Conservation (phyloP, 202 grass and related monocot species). For the Zizania palustris region DNA sequence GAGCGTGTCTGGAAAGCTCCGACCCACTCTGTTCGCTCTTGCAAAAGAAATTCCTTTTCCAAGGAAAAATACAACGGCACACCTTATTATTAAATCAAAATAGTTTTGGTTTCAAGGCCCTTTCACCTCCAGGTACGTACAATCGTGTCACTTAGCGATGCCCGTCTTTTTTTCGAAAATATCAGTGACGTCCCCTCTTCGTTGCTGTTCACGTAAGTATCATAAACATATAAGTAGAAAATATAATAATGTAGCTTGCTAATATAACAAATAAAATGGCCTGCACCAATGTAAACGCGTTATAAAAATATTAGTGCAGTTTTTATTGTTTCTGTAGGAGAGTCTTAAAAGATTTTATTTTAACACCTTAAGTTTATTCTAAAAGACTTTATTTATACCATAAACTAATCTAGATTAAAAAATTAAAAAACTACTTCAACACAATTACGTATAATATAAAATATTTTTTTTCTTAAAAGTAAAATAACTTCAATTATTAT, state of each 20-base stretch:
- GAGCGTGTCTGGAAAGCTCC: slow-evolving; percentile 13
- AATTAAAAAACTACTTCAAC: too few species aligned
- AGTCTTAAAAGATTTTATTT: too few species aligned
- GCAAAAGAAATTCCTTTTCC: not conserved
- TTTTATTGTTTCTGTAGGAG: too few species aligned
- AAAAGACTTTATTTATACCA: too few species aligned
- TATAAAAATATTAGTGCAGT: too few species aligned
- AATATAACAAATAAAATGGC: not conserved
- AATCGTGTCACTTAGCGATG: too few species aligned
- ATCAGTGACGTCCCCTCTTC: not conserved
- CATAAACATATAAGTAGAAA: not conserved
- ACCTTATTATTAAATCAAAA: not conserved
- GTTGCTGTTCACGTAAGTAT: not conserved
- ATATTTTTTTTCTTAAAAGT: too few species aligned
- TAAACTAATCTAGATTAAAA: too few species aligned
- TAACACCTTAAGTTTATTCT: too few species aligned
- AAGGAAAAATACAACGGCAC: not conserved
- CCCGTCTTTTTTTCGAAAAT: not conserved
- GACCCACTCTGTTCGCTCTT: slow-evolving; percentile 9
- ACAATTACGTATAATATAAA: too few species aligned
- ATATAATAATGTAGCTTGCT: not conserved
- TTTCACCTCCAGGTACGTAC: not conserved
- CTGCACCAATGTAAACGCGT: too few species aligned
- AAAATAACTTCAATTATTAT: too few species aligned
- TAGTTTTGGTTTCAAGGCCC: not conserved